These are phyloP conservation scores for Huntiella bhutanensis DNA, from an alignment of 2,329 filamentous ascomycete genomes.

Conservation along the genomic window DNA sequence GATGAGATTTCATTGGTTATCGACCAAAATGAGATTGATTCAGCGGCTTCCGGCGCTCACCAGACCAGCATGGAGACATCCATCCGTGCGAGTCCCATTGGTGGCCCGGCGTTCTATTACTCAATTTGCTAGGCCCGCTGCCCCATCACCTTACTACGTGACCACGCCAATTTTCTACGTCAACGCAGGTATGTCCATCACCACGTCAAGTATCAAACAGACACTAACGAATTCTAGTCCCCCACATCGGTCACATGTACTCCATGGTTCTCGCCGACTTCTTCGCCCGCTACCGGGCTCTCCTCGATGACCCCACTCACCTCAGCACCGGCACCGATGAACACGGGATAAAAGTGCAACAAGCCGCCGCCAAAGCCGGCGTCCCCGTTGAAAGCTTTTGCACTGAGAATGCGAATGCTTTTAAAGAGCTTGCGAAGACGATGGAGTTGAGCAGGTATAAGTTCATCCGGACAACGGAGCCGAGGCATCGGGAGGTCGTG, in stretches of 20 bases:
- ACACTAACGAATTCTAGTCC: slow-evolving; percentile 34
- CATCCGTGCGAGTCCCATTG: no score
- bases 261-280: slow-evolving; percentile 82
- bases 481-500: slow-evolving; percentile 64
- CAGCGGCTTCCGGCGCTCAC: no score
- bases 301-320: slow-evolving; percentile 52
- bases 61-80: no score
- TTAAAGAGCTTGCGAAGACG: slow-evolving; percentile 51
- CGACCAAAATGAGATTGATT: no score
- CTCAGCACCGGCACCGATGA: slow-evolving; percentile 89
- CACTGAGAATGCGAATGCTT: slow-evolving; percentile 63
- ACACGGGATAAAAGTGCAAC: slow-evolving; percentile 94
- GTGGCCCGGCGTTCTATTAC: no score
- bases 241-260: slow-evolving; percentile 89
- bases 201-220: slow-evolving; percentile 10
- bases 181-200: slow-evolving; percentile 51
- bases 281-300: slow-evolving; percentile 72
- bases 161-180: slow-evolving; percentile 98
- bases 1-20: no score
- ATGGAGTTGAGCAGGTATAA: slow-evolving; percentile 51
- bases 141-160: slow-evolving; percentile 70
- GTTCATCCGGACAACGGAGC: slow-evolving; percentile 84
- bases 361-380: slow-evolving; percentile 53
- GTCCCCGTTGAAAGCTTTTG: slow-evolving; percentile 70
- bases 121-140: neutral